These are phyloP conservation scores for Graphiopsis chlorocephala DNA, from an alignment of 2,329 filamentous ascomycete genomes.

Conservation along the genomic window DNA sequence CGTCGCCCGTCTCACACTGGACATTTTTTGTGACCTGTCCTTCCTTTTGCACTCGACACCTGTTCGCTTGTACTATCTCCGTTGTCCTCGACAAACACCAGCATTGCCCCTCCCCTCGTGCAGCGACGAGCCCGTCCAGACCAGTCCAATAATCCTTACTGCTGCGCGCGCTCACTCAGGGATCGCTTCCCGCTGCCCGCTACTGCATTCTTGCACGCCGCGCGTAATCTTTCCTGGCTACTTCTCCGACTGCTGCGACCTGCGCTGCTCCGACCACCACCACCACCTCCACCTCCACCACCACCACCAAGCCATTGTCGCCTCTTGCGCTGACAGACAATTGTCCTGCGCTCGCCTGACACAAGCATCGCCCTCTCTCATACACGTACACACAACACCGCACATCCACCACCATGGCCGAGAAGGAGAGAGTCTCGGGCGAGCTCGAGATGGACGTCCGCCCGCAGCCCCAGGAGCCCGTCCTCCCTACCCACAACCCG, in stretches of 20 bases:
- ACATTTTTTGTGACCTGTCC: neutral
- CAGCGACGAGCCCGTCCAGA: neutral
- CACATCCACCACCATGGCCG: constrained; percentile 56
- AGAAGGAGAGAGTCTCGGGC: constrained; percentile 81
- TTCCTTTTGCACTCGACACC: constrained; percentile 1
- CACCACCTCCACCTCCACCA: neutral
- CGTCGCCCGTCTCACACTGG: neutral
- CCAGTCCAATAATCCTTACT: neutral
- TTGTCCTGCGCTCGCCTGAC: neutral
- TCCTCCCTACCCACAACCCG: constrained; percentile 79
- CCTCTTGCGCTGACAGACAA: neutral
- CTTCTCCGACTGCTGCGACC: neutral
- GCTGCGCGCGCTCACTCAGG: neutral
- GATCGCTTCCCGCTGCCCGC: constrained; percentile 11
- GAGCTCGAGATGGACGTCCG: constrained; percentile 48
- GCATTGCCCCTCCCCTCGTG: neutral
- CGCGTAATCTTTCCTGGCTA: constrained; percentile 12
- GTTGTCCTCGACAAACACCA: neutral
- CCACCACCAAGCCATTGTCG: neutral
- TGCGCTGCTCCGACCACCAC: neutral
- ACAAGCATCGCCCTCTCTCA: neutral
- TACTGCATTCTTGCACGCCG: constrained; percentile 13
- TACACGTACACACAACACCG: neutral
- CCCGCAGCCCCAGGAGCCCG: constrained; percentile 48
- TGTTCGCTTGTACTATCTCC: neutral